Conservation (phyloP, 495 filamentous ascomycete species). For the Trichocladium uniseriatum region DNA sequence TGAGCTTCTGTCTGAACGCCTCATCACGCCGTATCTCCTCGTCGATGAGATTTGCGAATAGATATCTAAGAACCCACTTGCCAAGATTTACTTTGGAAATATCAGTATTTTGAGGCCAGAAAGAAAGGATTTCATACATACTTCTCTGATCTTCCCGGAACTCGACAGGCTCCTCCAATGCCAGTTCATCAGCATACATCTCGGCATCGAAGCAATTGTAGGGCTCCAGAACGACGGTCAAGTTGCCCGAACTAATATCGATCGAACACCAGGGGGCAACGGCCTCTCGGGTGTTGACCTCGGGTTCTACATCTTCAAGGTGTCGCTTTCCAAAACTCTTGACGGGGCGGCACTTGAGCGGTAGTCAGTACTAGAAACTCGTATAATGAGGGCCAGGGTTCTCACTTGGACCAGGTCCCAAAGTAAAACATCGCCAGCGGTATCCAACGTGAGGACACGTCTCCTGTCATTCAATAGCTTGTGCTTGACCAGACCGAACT, state of each 20-base stretch:
- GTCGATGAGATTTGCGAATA: conserved; percentile 82
- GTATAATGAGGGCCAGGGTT: conserved; percentile 5
- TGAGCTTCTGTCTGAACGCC: conserved; percentile 55
- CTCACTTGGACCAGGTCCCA: conserved; percentile 83
- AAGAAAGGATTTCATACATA: conserved; percentile 37
- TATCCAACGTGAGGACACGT: conserved; percentile 83
- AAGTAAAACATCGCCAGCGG: conserved; percentile 87
- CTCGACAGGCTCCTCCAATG: conserved; percentile 59
- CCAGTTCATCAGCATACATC: conserved; percentile 85
- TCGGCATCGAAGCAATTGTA: conserved; percentile 98
- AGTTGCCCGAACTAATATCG: conserved; percentile 80
- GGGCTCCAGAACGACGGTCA: conserved; percentile 85
- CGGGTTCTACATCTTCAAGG: conserved; percentile 80
- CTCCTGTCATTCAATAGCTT: conserved; percentile 84
- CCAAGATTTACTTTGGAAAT: conserved; percentile 71
- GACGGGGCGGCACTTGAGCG: conserved; percentile 64
- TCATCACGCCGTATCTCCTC: conserved; percentile 80
- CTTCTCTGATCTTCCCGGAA: conserved; percentile 93
- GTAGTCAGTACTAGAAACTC: conserved; percentile 8
- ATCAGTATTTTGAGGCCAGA: conserved; percentile 9
- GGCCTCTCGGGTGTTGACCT: conserved; percentile 79
- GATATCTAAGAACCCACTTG: conserved; percentile 90
- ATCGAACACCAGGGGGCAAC: conserved; percentile 94
- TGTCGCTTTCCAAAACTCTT: conserved; percentile 85
- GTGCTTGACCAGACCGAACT: conserved; percentile 91